Conservation (phyloP, 1,284 basidiomycete genomes). For the Exsudoporus floridanus region DNA sequence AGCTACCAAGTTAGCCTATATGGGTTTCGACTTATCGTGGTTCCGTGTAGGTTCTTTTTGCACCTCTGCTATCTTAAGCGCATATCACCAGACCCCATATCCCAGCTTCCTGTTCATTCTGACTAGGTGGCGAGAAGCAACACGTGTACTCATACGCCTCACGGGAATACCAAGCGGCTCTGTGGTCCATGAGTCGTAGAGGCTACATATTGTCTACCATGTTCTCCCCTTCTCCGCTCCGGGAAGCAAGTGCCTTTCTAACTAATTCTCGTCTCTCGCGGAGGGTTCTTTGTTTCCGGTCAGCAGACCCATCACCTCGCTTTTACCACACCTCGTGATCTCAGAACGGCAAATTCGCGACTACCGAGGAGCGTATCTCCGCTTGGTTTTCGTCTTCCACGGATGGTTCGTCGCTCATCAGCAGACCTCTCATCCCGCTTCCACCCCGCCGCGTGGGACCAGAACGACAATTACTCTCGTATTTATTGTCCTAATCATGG, state of each 20-base stretch:
- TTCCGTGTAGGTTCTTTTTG: not conserved
- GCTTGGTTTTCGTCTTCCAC: too few species aligned
- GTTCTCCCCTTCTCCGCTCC: too few species aligned
- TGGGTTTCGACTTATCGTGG: not conserved
- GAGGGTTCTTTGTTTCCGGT: not conserved
- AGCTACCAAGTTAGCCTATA: not conserved
- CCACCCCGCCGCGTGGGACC: too few species aligned
- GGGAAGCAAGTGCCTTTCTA: too few species aligned
- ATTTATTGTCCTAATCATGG: not conserved
- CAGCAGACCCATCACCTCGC: not conserved
- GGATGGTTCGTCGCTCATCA: too few species aligned
- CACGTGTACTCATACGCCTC: not conserved
- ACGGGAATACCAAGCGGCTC: not conserved
- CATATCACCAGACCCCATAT: not conserved
- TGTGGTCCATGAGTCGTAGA: not conserved
- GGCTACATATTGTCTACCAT: not conserved
- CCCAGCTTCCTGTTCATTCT: not conserved
- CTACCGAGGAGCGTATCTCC: too few species aligned
- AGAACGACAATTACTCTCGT: not conserved
- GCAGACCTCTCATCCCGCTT: too few species aligned
- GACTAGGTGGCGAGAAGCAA: not conserved
- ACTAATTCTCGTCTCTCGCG: not conserved
- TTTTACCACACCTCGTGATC: not conserved
- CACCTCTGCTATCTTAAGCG: not conserved
- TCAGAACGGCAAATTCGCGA: not conserved